phyloP scores from a whole-genome alignment of 2,329 filamentous ascomycete genomes.

The Ophiobolus disseminans region DNA sequence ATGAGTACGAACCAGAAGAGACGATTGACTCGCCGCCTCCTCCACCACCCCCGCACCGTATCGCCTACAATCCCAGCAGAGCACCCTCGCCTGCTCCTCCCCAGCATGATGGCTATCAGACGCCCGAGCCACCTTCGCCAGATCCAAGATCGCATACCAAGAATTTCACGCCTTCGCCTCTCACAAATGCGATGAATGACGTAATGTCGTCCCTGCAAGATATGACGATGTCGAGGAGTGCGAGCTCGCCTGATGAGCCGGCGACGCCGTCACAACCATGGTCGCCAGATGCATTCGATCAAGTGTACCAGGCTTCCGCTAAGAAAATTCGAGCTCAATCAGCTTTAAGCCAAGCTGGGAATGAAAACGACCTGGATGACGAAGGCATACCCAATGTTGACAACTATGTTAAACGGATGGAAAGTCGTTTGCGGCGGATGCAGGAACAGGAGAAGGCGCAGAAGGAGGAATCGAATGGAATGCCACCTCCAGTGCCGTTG shows the following conservation, averaged over 20 bases:
- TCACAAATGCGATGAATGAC: slow-evolving; percentile 96
- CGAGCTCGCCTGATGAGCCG: slow-evolving; percentile 61
- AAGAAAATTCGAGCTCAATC: slow-evolving; percentile 65
- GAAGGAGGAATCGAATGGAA: slow-evolving; percentile 55
- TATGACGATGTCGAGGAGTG: slow-evolving; percentile 69
- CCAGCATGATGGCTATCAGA: slow-evolving; percentile 56
- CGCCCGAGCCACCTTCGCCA: slow-evolving; percentile 73
- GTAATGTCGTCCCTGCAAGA: slow-evolving; percentile 95
- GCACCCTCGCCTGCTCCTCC: slow-evolving; percentile 43
- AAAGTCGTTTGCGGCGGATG: slow-evolving; percentile 76
- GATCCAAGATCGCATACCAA: slow-evolving; percentile 40
- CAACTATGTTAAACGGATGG: slow-evolving; percentile 92
- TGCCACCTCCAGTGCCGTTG: slow-evolving; percentile 68
- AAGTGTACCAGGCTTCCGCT: slow-evolving; percentile 54
- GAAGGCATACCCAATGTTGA: slow-evolving; percentile 74
- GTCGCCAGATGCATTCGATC: slow-evolving; percentile 87
- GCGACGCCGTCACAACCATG: slow-evolving; percentile 74
- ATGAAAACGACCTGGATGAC: slow-evolving; percentile 63
- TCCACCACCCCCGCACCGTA: slow-evolving; percentile 80
- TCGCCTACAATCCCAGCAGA: slow-evolving; percentile 58
- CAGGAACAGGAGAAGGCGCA: slow-evolving; percentile 58
- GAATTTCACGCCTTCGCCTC: slow-evolving; percentile 79
- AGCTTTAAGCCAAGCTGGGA: slow-evolving; percentile 60
- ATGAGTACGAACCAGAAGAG: slow-evolving; percentile 32
- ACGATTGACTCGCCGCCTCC: slow-evolving; percentile 70